Evolutionary conservation across 2,329 filamentous ascomycete species (phyloP).

Genomic region (Diaporthe humulicola): DNA sequence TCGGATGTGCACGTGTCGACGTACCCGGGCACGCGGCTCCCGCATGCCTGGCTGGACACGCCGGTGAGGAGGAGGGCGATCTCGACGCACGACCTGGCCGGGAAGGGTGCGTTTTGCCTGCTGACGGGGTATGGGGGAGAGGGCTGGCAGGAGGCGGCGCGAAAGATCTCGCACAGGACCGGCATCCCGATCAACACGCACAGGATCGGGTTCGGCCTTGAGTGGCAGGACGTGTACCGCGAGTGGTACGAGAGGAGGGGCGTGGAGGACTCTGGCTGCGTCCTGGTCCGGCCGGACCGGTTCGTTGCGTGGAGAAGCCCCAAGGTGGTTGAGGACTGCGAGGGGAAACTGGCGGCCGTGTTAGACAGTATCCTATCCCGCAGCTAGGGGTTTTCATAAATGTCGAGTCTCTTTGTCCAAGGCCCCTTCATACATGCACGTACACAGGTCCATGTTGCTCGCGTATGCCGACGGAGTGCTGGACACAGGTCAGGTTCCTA

Average conservation of each 20-base stretch:
- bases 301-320: conserved; percentile 61
- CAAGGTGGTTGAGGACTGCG: conserved; percentile 26
- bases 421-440: not conserved
- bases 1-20: conserved; percentile 57
- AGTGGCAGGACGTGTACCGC: conserved; percentile 67
- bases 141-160: conserved; percentile 60
- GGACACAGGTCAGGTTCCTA: too few species aligned
- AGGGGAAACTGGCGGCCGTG: conserved; percentile 38
- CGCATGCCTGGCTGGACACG: conserved; percentile 67
- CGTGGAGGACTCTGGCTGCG: conserved; percentile 63
- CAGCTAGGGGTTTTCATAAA: not conserved
- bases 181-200: conserved; percentile 57
- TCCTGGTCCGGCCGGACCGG: conserved; percentile 65
- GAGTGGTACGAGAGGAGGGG: conserved; percentile 63
- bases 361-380: conserved; percentile 37
- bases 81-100: conserved; percentile 66
- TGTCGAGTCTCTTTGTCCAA: not conserved
- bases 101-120: conserved; percentile 59
- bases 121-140: conserved; percentile 63
- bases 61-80: conserved; percentile 47
- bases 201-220: conserved; percentile 63
- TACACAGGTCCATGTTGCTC: not conserved
- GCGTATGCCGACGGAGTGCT: not conserved
- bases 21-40: conserved; percentile 65
- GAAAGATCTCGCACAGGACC: conserved; percentile 48